Evolutionary conservation across 805 yeast genomes (phyloP), one percentile per base, ranked within the genome.

Genomic region (Ogataea siamensis): DNA sequence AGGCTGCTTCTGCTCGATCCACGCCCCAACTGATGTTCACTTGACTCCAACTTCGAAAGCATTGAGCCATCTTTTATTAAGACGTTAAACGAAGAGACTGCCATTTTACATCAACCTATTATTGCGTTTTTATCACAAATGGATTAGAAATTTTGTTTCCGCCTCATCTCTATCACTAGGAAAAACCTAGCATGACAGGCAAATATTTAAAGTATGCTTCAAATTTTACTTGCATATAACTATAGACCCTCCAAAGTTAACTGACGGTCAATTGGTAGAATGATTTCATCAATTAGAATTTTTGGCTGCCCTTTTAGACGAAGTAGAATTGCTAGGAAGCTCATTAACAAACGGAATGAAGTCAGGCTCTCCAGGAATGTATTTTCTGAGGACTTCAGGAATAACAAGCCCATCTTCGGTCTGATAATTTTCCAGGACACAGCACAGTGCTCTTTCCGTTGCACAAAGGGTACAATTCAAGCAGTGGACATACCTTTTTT

Each of bases 341-440:
- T 87, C 98, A 66, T 83, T 87, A 42, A 76, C 77, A 64, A 68
- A 93, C 36, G 97, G 98, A 55, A 93, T 70, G 67, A 93, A 93
- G 63, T 91, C 97, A 22, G 99, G 99, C 68, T 88, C 95, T 52
- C 99, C 99, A 41, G 99, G 99, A 58, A 93, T 87, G 74, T 83
- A 93, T 66, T 78, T 87, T 74, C 97, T 84, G 65, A 93, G 78
- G 27, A 89, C 98, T 69, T 89, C 95, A 46, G 99, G 99, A 47
- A 93, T 78, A 40, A 78, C 78, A 57, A 91, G 73, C 59, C 99
- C 98, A 46, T 88, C 96, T 61, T 86, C 96, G 43, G 91, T 93
- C 74, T 93, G 99, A 72, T 93, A 93, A 74, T 93, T 93, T 71
- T 93, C 99, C 63, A 93, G 74, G 51, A 93, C 74, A 76, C 99